Evolutionary conservation across 129 eudicot species (phyloP).

Genomic region (Arctium minus): DNA sequence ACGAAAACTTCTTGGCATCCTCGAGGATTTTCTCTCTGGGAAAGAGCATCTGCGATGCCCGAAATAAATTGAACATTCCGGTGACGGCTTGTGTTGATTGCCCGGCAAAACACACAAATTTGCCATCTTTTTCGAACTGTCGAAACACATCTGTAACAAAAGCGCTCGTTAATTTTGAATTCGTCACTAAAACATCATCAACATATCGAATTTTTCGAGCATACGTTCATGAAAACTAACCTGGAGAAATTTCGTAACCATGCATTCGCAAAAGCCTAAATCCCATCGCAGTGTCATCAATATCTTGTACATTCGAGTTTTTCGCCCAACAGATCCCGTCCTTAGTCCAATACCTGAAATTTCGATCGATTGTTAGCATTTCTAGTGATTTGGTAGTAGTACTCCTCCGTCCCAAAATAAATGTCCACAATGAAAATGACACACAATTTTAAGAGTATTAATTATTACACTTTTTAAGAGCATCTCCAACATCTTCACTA

Average conservation of each 20-base stretch:
- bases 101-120: slow-evolving; percentile 71
- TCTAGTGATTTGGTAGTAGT: background rate
- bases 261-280: slow-evolving; percentile 84
- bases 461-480: no score
- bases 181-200: background rate
- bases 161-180: background rate
- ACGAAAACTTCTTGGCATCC: slow-evolving; percentile 63
- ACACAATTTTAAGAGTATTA: no score
- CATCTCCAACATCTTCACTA: no score
- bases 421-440: no score
- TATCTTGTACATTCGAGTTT: slow-evolving; percentile 74
- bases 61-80: slow-evolving; percentile 76
- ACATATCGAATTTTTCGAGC: background rate
- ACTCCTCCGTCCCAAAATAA: no score
- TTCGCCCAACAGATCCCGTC: slow-evolving; percentile 94
- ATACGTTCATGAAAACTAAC: slow-evolving; percentile 27
- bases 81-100: slow-evolving; percentile 93
- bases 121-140: slow-evolving; percentile 67
- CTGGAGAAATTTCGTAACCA: slow-evolving; percentile 69
- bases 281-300: slow-evolving; percentile 97
- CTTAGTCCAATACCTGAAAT: slow-evolving; percentile 65
- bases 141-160: slow-evolving; percentile 62
- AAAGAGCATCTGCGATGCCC: slow-evolving; percentile 74
- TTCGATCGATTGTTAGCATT: background rate
- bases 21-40: slow-evolving; percentile 67